Evolutionary conservation across 1,284 basidiomycete species (phyloP).

Genomic region (Farysia itapuensis): DNA sequence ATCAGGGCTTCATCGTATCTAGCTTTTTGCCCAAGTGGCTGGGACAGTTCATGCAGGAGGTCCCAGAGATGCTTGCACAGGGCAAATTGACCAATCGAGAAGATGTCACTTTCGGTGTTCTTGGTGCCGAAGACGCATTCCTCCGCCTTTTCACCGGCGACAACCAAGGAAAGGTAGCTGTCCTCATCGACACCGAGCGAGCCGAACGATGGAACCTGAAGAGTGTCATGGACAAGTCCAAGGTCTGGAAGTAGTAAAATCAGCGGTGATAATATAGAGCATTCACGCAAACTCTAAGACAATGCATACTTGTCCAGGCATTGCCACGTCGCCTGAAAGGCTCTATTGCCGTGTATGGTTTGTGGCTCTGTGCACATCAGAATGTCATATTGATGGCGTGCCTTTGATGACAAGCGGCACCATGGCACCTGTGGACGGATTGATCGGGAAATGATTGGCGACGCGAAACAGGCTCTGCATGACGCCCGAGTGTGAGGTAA

Average conservation of each 20-base stretch:
- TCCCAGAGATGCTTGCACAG: conserved; percentile 30
- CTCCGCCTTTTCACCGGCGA: conserved; percentile 33
- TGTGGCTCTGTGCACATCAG: too few species aligned
- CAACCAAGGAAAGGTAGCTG: conserved; percentile 33
- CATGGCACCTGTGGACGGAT: conserved; percentile 26
- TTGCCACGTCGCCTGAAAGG: too few species aligned
- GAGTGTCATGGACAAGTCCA: conserved; percentile 11
- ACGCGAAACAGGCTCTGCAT: conserved; percentile 37
- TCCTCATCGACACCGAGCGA: conserved; percentile 32
- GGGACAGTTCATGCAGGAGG: conserved; percentile 18
- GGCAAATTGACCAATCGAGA: conserved; percentile 33
- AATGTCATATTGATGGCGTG: too few species aligned
- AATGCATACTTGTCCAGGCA: too few species aligned
- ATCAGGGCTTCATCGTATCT: conserved; percentile 33
- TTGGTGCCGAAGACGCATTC: conserved; percentile 36
- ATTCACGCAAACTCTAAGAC: too few species aligned
- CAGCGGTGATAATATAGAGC: too few species aligned
- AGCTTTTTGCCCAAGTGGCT: conserved; percentile 30
- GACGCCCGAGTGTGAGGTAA: conserved; percentile 40
- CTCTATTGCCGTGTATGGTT: too few species aligned
- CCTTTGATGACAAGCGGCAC: conserved; percentile 44
- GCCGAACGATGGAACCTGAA: conserved; percentile 35
- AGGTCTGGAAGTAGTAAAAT: conserved; percentile 39
- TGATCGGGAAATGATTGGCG: conserved; percentile 21
- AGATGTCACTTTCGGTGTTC: conserved; percentile 36